A percentile compares a stretch with the other conserved stretches of the same genome.
Conservation (phyloP, 2,329 filamentous ascomycete species). For the Elsinoe australis region DNA sequence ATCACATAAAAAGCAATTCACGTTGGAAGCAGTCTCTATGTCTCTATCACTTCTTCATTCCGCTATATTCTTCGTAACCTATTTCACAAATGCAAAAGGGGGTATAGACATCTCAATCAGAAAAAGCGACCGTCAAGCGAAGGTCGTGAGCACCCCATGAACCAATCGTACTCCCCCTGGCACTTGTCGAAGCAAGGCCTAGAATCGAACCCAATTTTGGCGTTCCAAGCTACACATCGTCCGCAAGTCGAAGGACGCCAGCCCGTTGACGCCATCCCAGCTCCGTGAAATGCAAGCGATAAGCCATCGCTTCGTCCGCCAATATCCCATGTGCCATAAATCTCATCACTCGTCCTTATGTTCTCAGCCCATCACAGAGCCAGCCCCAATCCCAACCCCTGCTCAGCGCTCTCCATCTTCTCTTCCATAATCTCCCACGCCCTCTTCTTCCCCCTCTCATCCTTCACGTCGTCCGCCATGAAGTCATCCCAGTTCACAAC, state of each 20-base stretch:
- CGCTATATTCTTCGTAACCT: too few species aligned
- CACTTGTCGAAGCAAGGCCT: not conserved
- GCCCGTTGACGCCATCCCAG: too few species aligned
- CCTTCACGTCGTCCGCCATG: not conserved
- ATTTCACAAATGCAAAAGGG: slow-evolving; percentile 11
- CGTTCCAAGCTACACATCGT: too few species aligned
- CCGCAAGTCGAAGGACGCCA: too few species aligned
- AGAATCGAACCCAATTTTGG: too few species aligned
- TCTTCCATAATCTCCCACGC: slow-evolving; percentile 18
- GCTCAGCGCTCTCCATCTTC: slow-evolving; percentile 8
- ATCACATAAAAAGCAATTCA: not conserved
- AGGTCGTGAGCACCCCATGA: not conserved
- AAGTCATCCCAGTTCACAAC: slow-evolving; percentile 8
- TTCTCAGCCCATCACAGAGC: not conserved
- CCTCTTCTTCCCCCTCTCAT: slow-evolving; percentile 1
- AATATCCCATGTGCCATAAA: slow-evolving; percentile 3
- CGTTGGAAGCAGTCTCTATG: too few species aligned
- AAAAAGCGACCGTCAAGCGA: too few species aligned
- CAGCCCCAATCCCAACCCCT: not conserved
- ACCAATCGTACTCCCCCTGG: not conserved
- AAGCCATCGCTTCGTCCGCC: slow-evolving; percentile 13
- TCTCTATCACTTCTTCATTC: not conserved
- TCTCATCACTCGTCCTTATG: too few species aligned
- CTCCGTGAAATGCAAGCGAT: not conserved
- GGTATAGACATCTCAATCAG: slow-evolving; percentile 7